Evolutionary conservation across 495 filamentous ascomycete species (phyloP).

Genomic region (Thozetella sp.): DNA sequence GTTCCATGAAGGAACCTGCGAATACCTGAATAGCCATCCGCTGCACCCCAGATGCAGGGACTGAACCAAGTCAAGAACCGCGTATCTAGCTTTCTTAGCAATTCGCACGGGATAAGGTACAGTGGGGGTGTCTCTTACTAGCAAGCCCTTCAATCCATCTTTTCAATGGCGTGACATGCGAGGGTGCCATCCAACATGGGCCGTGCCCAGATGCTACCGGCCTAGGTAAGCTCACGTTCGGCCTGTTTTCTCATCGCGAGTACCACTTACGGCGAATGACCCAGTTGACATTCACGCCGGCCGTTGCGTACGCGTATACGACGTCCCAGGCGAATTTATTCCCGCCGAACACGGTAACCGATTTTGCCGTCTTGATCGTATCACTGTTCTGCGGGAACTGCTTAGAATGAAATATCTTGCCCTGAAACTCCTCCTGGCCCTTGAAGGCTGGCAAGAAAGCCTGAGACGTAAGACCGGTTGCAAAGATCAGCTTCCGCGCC

Average conservation of each 20-base stretch:
- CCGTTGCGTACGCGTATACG: conserved; percentile 63
- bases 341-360: conserved; percentile 63
- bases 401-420: conserved; percentile 62
- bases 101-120: not conserved
- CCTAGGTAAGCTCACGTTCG: not conserved
- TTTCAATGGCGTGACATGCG: conserved; percentile 37
- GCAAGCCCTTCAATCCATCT: conserved; percentile 56
- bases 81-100: conserved; percentile 12
- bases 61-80: conserved; percentile 34
- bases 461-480: conserved; percentile 27
- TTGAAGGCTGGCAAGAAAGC: conserved; percentile 29
- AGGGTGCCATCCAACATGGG: conserved; percentile 66
- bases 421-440: conserved; percentile 32
- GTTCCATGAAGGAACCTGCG: conserved; percentile 65
- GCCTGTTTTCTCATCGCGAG: not conserved
- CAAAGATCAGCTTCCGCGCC: conserved; percentile 23
- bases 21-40: conserved; percentile 32
- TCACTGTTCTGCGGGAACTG: conserved; percentile 42
- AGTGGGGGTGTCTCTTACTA: conserved; percentile 23
- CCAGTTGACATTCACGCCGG: conserved; percentile 69
- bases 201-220: conserved; percentile 64
- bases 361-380: conserved; percentile 26
- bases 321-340: conserved; percentile 77
- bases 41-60: conserved; percentile 35
- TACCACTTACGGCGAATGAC: conserved; percentile 59